Percentiles rank a stretch among this genome's conserved stretches.
Conservation (phyloP, 495 filamentous ascomycete species). For the Penicillium nucicola region DNA sequence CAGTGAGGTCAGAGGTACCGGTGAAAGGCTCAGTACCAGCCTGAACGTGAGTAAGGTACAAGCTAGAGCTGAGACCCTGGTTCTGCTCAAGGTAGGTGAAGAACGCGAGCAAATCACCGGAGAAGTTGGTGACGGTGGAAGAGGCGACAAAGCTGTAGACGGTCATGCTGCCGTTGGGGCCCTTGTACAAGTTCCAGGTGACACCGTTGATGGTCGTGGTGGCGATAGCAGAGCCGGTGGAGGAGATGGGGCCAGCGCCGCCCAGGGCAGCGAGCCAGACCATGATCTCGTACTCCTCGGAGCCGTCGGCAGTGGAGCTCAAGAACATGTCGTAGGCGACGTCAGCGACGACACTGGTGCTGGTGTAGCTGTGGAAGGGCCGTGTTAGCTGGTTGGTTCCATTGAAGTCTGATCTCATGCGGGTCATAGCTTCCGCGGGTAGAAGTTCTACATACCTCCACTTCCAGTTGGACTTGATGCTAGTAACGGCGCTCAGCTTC, state of each 20-base stretch:
- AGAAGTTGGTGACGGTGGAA: conserved; percentile 46
- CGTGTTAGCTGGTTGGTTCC: neutral
- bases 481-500: conserved; percentile 46
- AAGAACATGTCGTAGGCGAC: conserved; percentile 68
- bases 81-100: conserved; percentile 52
- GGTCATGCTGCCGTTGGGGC: conserved; percentile 52
- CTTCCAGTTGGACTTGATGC: conserved; percentile 50
- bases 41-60: conserved; percentile 54
- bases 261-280: conserved; percentile 64
- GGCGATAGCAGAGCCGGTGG: conserved; percentile 51
- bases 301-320: conserved; percentile 39
- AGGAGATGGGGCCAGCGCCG: conserved; percentile 61
- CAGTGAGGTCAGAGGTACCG: conserved; percentile 37
- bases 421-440: too few relatives aligned
- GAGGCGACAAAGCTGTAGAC: conserved; percentile 63
- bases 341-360: conserved; percentile 52
- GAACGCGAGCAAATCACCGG: conserved; percentile 54
- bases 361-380: conserved; percentile 47
- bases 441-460: conserved; percentile 44
- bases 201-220: conserved; percentile 50
- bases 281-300: conserved; percentile 65
- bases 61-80: conserved; percentile 45
- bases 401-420: neutral
- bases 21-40: conserved; percentile 57
- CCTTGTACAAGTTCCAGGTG: conserved; percentile 52